These are phyloP conservation scores for Azolla pinnata DNA, from an alignment of 75 land plant genomes.

Conservation along the genomic window DNA sequence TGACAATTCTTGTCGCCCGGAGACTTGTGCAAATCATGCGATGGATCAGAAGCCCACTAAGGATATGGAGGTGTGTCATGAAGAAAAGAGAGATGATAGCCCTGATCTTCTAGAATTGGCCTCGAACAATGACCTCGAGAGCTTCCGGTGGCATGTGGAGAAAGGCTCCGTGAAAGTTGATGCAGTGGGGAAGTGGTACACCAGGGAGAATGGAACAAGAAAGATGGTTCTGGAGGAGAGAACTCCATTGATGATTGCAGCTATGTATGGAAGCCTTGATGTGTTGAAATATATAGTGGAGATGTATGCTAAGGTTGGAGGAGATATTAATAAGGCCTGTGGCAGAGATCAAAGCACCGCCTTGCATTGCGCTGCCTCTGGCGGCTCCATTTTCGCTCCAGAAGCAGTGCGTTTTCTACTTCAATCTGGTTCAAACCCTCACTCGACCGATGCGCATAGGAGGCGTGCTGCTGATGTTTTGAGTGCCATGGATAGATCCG, in stretches of 20 bases:
- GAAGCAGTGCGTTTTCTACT: conserved; percentile 54
- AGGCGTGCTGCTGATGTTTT: conserved; percentile 50
- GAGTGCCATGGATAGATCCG: conserved; percentile 24
- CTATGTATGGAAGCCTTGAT: conserved; percentile 12
- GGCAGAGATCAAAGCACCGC: conserved; percentile 51
- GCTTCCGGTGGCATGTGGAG: conserved; percentile 5
- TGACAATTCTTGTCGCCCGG: too few relatives aligned
- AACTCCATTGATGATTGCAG: conserved; percentile 14
- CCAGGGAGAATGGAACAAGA: neutral
- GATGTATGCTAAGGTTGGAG: conserved; percentile 13
- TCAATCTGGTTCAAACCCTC: conserved; percentile 48
- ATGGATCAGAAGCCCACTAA: too few relatives aligned
- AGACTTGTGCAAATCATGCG: too few relatives aligned
- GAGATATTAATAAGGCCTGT: conserved; percentile 43
- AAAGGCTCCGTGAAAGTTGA: conserved; percentile 3
- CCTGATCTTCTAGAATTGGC: conserved; percentile 7
- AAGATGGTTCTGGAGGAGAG: conserved; percentile 13
- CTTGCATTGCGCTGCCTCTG: conserved; percentile 68
- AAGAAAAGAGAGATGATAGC: too few relatives aligned
- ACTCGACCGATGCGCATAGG: conserved; percentile 32
- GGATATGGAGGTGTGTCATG: too few relatives aligned
- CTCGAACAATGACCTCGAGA: conserved; percentile 9
- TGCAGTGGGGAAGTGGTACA: conserved; percentile 2
- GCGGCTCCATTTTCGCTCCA: conserved; percentile 31
- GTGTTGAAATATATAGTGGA: conserved; percentile 15